Percentiles rank a stretch among this genome's conserved stretches.
Evolutionary conservation across 768 basidiomycete species (phyloP).

Genomic region (Suillus lakei): DNA sequence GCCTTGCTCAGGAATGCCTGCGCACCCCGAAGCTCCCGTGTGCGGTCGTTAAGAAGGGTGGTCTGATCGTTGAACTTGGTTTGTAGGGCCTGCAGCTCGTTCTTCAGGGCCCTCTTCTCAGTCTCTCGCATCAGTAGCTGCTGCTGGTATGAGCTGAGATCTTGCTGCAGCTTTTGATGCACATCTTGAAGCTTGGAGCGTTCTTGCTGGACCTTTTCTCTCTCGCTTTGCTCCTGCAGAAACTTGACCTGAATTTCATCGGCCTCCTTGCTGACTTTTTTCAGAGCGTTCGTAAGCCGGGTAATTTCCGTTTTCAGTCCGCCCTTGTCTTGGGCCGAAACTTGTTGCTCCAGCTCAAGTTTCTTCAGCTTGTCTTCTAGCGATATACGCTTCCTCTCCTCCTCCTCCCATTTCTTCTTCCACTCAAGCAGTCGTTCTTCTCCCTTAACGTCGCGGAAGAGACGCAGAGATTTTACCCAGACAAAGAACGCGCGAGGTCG

Average conservation of each 20-base stretch:
- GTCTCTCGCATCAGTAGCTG: constrained; percentile 28
- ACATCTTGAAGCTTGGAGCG: constrained; percentile 10
- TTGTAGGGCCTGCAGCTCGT: constrained; percentile 31
- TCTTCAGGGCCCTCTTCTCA: constrained; percentile 29
- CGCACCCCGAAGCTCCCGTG: constrained; percentile 45
- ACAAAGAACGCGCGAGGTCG: neutral
- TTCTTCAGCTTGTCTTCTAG: constrained; percentile 19
- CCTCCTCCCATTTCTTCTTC: constrained; percentile 24
- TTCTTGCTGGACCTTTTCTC: constrained; percentile 21
- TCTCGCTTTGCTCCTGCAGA: constrained; percentile 25
- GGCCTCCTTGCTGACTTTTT: constrained; percentile 17
- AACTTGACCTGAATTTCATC: constrained; percentile 21
- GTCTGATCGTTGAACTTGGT: constrained; percentile 33
- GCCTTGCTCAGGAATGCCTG: constrained; percentile 49
- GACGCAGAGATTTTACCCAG: neutral
- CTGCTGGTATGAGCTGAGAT: constrained; percentile 22
- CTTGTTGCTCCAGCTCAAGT: constrained; percentile 19
- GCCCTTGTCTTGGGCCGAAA: constrained; percentile 19
- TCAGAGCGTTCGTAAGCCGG: constrained; percentile 14
- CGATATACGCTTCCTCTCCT: constrained; percentile 19
- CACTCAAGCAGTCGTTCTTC: constrained; percentile 2
- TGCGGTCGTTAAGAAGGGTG: constrained; percentile 37
- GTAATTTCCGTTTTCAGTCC: constrained; percentile 23
- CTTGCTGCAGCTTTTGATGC: constrained; percentile 19
- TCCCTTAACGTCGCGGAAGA: neutral